Percentiles rank a stretch among this genome's conserved stretches.
phyloP scores from a whole-genome alignment of 208 protist species.

The Herpetomonas samuelpessoai region DNA sequence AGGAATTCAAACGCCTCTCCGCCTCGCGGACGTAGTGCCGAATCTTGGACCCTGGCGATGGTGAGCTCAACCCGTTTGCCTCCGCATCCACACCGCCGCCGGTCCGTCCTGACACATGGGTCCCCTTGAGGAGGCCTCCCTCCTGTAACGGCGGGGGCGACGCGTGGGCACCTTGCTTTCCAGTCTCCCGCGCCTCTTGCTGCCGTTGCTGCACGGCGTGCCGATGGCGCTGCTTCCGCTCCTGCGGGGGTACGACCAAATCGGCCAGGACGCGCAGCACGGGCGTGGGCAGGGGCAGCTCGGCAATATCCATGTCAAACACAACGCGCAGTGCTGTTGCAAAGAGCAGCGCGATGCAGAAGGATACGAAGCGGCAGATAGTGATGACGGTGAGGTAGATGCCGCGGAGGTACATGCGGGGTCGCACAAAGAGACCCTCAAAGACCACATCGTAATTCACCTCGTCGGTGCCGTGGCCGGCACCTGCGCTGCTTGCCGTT shows the following conservation, averaged over 20 bases:
- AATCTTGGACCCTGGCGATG: constrained; percentile 21
- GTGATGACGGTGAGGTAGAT: constrained; percentile 34
- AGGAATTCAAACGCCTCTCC: constrained; percentile 28
- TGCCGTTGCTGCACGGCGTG: constrained; percentile 6
- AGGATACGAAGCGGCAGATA: constrained; percentile 34
- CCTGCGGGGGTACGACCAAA: constrained; percentile 33
- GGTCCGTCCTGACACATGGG: too few species aligned
- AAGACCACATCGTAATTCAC: constrained; percentile 12
- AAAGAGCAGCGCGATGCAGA: constrained; percentile 34
- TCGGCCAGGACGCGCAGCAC: constrained; percentile 31
- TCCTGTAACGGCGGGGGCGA: too few species aligned
- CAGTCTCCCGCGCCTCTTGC: not conserved
- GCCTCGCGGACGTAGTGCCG: constrained; percentile 27
- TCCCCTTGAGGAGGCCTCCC: too few species aligned
- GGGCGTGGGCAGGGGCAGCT: constrained; percentile 38
- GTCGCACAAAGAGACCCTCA: constrained; percentile 7
- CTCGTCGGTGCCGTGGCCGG: not conserved
- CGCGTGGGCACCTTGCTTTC: too few species aligned
- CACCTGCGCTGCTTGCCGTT: too few species aligned
- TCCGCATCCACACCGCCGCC: too few species aligned
- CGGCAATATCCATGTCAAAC: constrained; percentile 35
- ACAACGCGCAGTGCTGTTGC: constrained; percentile 38
- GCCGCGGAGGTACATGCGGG: constrained; percentile 18
- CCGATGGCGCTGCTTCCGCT: constrained; percentile 5
- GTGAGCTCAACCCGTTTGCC: not conserved